A percentile compares a stretch with the other conserved stretches of the same genome.
Conservation (phyloP, 2,329 filamentous ascomycete species). For the Helotiales sp. region DNA sequence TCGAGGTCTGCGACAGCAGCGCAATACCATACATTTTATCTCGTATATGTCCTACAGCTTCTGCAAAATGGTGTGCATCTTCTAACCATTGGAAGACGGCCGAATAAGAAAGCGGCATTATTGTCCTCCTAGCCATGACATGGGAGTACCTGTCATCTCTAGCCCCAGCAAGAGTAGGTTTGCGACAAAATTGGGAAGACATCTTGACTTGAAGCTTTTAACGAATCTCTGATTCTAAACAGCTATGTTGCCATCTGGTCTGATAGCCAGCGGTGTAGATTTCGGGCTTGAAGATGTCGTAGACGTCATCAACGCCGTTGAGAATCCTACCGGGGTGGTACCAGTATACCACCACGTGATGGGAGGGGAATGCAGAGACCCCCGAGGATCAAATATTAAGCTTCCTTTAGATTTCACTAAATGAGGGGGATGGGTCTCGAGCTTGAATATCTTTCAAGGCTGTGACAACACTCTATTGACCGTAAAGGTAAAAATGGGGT, state of each 20-base stretch:
- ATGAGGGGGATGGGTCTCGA: too few species aligned
- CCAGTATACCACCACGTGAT: too few species aligned
- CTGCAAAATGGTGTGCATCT: conserved; percentile 55
- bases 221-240: neutral
- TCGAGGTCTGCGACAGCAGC: conserved; percentile 46
- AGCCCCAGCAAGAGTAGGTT: neutral
- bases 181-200: neutral
- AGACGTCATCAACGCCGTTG: neutral
- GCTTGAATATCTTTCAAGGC: too few species aligned
- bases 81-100: conserved; percentile 52
- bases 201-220: neutral
- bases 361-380: too few species aligned
- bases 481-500: too few species aligned
- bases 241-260: neutral
- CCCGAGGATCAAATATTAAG: too few species aligned
- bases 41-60: conserved; percentile 52
- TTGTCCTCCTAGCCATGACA: conserved; percentile 8
- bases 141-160: conserved; percentile 20
- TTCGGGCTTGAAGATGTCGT: neutral
- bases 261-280: neutral
- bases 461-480: too few species aligned
- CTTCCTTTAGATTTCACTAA: too few species aligned
- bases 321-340: too few species aligned
- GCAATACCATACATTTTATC: conserved; percentile 41
- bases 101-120: conserved; percentile 53